phyloP scores from a whole-genome alignment of 768 basidiomycete genomes.

The Cystofilobasidium capitatum region DNA sequence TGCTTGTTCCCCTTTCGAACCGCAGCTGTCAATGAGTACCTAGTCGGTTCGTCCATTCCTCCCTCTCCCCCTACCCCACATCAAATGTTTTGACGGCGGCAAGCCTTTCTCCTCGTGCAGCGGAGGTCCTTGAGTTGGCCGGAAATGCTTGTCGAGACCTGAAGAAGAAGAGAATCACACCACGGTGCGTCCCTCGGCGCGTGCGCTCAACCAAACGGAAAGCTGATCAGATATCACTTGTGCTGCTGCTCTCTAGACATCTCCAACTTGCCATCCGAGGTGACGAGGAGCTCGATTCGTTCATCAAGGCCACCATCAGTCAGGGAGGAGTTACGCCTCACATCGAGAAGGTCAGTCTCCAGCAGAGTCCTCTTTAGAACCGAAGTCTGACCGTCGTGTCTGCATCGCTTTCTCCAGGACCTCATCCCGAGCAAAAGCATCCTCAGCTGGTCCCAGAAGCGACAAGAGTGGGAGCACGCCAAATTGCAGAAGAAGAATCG shows the following conservation, averaged over 20 bases:
- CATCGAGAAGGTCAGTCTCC: slow-evolving; percentile 28
- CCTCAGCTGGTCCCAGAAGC: neutral
- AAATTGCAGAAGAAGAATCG: too few relatives aligned
- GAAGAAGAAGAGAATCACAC: slow-evolving; percentile 93
- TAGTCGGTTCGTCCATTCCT: slow-evolving; percentile 36
- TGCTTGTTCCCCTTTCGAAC: slow-evolving; percentile 45
- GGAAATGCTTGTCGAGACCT: slow-evolving; percentile 93
- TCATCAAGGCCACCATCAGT: slow-evolving; percentile 88
- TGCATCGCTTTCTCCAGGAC: neutral
- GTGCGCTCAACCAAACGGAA: neutral
- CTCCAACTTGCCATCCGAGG: slow-evolving; percentile 92
- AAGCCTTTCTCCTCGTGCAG: slow-evolving; percentile 40
- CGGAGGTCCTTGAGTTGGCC: slow-evolving; percentile 89
- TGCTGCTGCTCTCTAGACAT: slow-evolving; percentile 1
- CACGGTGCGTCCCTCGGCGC: slow-evolving; percentile 44
- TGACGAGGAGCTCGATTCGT: slow-evolving; percentile 91
- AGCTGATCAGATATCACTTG: neutral
- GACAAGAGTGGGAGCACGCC: neutral
- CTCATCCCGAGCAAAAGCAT: neutral
- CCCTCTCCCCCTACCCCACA: neutral
- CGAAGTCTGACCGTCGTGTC: neutral
- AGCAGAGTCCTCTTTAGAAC: neutral
- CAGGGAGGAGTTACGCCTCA: slow-evolving; percentile 41
- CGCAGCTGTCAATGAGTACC: slow-evolving; percentile 86
- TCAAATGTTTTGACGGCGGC: neutral